Evolutionary conservation across 495 filamentous ascomycete species (phyloP).

Genomic region (Mycothermus thermophilus): DNA sequence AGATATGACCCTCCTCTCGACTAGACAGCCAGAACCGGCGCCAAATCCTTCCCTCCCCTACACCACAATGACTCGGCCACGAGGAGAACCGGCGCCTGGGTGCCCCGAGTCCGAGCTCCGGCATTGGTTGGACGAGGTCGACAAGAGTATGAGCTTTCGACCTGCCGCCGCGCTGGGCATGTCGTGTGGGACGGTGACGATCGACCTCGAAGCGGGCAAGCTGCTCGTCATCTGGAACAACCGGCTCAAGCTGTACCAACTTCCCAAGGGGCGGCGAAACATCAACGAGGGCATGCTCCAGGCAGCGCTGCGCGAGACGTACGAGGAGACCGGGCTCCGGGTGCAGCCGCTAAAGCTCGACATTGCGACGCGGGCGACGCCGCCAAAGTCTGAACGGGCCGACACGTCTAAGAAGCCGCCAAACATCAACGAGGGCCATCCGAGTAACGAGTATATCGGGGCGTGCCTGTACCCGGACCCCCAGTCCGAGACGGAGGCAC

Average conservation of each 20-base stretch:
- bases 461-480: constrained; percentile 19
- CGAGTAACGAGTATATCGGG: constrained; percentile 18
- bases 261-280: constrained; percentile 35
- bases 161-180: constrained; percentile 28
- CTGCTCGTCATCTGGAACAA: constrained; percentile 30
- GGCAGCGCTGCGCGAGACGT: constrained; percentile 32
- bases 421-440: constrained; percentile 13
- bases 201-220: constrained; percentile 22
- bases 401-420: constrained; percentile 8
- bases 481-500: constrained; percentile 12
- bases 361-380: constrained; percentile 23
- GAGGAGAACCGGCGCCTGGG: constrained; percentile 1
- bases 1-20: too few relatives aligned
- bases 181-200: constrained; percentile 33
- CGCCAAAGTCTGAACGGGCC: constrained; percentile 2
- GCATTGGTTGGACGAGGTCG: constrained; percentile 13
- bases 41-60: neutral
- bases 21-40: neutral
- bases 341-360: constrained; percentile 23
- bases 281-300: constrained; percentile 27
- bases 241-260: constrained; percentile 29
- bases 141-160: constrained; percentile 17
- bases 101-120: constrained; percentile 2
- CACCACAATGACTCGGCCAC: neutral
- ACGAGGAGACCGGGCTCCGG: constrained; percentile 31